A percentile compares a stretch with the other conserved stretches of the same genome.
phyloP scores from a whole-genome alignment of 1,284 basidiomycete species.

The Ganoderma boninense region DNA sequence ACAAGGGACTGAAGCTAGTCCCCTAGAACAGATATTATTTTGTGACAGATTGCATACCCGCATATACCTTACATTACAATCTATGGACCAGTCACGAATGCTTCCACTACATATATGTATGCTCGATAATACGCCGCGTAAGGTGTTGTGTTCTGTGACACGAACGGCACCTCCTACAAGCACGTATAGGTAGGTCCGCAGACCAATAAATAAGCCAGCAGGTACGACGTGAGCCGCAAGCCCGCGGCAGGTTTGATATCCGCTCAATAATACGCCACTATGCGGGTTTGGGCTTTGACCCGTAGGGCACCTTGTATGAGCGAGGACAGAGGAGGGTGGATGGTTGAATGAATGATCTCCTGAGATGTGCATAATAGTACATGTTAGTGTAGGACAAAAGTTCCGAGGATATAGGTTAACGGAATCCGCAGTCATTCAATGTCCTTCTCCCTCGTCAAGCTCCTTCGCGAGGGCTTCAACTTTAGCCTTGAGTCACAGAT shows the following conservation, averaged over 20 bases:
- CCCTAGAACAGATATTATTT: conserved; percentile 29
- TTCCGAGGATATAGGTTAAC: conserved; percentile 8
- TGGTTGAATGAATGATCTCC: background rate
- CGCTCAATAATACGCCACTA: conserved; percentile 86
- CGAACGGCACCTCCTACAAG: conserved; percentile 38
- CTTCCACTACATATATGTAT: conserved; percentile 25
- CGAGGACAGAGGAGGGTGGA: conserved; percentile 36
- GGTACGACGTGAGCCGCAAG: background rate
- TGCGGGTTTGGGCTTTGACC: conserved; percentile 68
- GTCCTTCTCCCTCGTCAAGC: conserved; percentile 67
- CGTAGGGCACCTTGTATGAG: conserved; percentile 86
- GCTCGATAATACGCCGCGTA: conserved; percentile 37
- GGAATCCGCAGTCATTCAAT: conserved; percentile 42
- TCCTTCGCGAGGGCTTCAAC: conserved; percentile 65
- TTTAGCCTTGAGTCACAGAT: conserved; percentile 63
- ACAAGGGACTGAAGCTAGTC: conserved; percentile 59
- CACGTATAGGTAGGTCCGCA: conserved; percentile 9
- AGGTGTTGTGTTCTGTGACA: conserved; percentile 29
- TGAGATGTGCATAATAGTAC: conserved; percentile 15
- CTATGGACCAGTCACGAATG: background rate
- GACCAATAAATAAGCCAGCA: conserved; percentile 3
- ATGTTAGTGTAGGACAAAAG: conserved; percentile 20
- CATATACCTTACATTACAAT: background rate
- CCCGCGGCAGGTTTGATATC: conserved; percentile 37
- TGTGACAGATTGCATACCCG: background rate